phyloP scores from a whole-genome alignment of 2,329 filamentous ascomycete species.

The Verticillium albo-atrum region DNA sequence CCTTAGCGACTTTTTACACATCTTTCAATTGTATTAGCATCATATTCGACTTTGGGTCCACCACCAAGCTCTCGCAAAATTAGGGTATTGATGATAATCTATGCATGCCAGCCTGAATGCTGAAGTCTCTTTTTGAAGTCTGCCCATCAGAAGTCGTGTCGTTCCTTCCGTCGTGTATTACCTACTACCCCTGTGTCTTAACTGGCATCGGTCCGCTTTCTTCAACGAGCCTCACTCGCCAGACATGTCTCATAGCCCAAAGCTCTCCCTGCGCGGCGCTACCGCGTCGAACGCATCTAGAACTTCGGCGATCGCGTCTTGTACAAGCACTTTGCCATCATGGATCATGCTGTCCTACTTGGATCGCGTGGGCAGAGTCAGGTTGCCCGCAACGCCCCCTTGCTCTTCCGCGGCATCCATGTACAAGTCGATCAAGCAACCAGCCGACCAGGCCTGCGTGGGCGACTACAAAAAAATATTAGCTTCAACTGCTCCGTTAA shows the following conservation, averaged over 20 bases:
- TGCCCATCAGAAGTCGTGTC: background rate
- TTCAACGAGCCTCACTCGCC: background rate
- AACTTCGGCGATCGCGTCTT: background rate
- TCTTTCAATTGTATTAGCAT: background rate
- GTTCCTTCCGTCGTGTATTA: background rate
- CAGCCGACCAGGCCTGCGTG: slow-evolving; percentile 94
- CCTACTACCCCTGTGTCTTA: background rate
- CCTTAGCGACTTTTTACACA: background rate
- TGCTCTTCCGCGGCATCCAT: slow-evolving; percentile 73
- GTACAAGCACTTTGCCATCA: background rate
- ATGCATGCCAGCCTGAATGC: background rate
- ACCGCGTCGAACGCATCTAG: background rate
- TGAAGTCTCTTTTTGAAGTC: background rate
- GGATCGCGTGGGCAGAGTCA: slow-evolving; percentile 18
- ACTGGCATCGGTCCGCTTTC: background rate
- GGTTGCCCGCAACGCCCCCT: slow-evolving; percentile 15
- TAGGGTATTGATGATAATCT: background rate
- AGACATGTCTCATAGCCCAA: background rate
- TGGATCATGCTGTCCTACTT: slow-evolving; percentile 2
- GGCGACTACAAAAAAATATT: slow-evolving; percentile 57
- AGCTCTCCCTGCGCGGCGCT: background rate
- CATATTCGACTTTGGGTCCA: background rate
- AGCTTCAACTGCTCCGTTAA: background rate
- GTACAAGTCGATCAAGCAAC: slow-evolving; percentile 92
- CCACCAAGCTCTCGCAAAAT: background rate